Percentiles rank a stretch among this genome's conserved stretches.
Conservation (phyloP, 1,284 basidiomycete species). For the Papiliotrema terrestris region DNA sequence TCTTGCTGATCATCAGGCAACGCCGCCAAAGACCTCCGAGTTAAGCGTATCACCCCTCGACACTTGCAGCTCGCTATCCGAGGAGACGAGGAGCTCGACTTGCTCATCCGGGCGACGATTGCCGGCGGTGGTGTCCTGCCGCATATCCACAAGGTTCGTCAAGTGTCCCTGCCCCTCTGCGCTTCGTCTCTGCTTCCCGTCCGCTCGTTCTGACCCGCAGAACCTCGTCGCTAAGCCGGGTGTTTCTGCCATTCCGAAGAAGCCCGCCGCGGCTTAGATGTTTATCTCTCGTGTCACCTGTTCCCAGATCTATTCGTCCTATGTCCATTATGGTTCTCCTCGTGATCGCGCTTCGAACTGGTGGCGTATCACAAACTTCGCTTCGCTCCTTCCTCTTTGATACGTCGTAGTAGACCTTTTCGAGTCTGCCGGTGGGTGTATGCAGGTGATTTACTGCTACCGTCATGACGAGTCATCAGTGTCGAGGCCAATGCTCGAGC, state of each 20-base stretch:
- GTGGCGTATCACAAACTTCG: too few species aligned
- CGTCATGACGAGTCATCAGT: too few species aligned
- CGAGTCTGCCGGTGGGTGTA: too few species aligned
- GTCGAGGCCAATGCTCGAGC: too few species aligned
- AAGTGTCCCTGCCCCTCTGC: background rate
- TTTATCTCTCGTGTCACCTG: background rate
- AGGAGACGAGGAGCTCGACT: conserved; percentile 71
- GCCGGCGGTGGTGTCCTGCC: conserved; percentile 86
- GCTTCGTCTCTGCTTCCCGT: background rate
- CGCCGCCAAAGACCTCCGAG: conserved; percentile 90
- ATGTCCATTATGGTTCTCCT: background rate
- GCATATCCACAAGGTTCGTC: conserved; percentile 81
- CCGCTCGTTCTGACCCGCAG: background rate
- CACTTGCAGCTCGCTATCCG: conserved; percentile 65
- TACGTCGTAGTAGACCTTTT: too few species aligned
- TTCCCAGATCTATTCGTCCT: background rate
- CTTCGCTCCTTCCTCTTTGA: background rate
- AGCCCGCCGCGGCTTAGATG: background rate
- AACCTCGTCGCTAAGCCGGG: background rate
- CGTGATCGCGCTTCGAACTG: too few species aligned
- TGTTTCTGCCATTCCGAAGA: background rate
- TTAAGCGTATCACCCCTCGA: conserved; percentile 97
- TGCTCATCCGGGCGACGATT: conserved; percentile 56
- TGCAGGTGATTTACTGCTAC: too few species aligned
- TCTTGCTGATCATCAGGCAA: conserved; percentile 64